phyloP scores from a whole-genome alignment of 2,329 filamentous ascomycete genomes.

The Seiridium cupressi region DNA sequence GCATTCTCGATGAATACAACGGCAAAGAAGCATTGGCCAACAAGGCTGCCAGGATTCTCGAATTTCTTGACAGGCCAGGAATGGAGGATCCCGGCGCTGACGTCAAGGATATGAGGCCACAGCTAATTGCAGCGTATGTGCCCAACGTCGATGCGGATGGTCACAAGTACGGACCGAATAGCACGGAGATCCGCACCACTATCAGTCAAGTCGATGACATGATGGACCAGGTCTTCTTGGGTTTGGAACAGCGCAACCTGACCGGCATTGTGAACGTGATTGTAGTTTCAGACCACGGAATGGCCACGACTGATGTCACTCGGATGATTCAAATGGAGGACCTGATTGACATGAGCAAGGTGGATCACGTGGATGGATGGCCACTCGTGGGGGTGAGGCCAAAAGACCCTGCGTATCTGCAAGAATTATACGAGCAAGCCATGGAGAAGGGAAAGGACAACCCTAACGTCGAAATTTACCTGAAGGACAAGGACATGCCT shows the following conservation, averaged over 20 bases:
- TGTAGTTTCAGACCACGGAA: constrained; percentile 96
- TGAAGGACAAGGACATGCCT: constrained; percentile 85
- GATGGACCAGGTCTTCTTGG: constrained; percentile 73
- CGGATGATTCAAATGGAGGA: constrained; percentile 89
- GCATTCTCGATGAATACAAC: constrained; percentile 83
- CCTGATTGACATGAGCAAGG: constrained; percentile 71
- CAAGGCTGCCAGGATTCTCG: constrained; percentile 78
- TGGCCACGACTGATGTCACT: constrained; percentile 85
- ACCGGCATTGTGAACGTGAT: constrained; percentile 90
- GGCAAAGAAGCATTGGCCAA: constrained; percentile 68
- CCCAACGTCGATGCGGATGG: constrained; percentile 88
- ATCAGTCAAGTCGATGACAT: constrained; percentile 81
- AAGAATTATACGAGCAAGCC: constrained; percentile 63
- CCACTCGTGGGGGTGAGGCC: constrained; percentile 86
- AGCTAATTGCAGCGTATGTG: constrained; percentile 92
- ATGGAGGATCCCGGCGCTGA: constrained; percentile 54
- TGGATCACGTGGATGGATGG: constrained; percentile 91
- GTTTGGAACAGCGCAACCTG: constrained; percentile 77
- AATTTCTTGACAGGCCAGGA: constrained; percentile 82
- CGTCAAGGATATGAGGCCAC: constrained; percentile 64
- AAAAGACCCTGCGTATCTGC: constrained; percentile 65
- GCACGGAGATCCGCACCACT: constrained; percentile 79
- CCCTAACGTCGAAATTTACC: constrained; percentile 80
- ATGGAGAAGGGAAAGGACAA: constrained; percentile 56
- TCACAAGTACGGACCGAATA: constrained; percentile 89